phyloP scores from a whole-genome alignment of 2,329 filamentous ascomycete species.

The Fusarium sp. region DNA sequence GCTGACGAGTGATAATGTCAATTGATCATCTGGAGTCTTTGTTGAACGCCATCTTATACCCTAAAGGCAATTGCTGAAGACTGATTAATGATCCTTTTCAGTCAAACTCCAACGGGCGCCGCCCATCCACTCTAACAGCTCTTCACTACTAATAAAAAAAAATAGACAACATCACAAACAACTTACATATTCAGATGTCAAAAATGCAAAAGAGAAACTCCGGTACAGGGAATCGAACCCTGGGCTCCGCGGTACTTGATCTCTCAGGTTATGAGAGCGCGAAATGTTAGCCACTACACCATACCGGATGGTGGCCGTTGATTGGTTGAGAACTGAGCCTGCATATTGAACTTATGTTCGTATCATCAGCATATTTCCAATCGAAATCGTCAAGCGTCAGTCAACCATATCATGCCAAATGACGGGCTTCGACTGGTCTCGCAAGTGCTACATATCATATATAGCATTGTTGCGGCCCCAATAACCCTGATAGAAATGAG shows the following conservation, averaged over 20 bases:
- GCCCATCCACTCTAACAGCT: not conserved
- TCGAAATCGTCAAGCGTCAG: not conserved
- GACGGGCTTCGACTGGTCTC: not conserved
- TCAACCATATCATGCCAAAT: not conserved
- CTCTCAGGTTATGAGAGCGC: conserved; percentile 43
- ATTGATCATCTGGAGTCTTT: not conserved
- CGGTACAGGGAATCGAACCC: conserved; percentile 29
- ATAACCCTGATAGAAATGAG: not conserved
- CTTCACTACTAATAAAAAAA: not conserved
- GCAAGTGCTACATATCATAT: not conserved
- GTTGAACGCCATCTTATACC: not conserved
- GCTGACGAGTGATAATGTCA: no score
- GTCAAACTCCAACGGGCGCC: not conserved
- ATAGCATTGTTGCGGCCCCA: not conserved
- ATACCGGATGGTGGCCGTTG: conserved; percentile 37
- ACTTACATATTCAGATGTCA: no score
- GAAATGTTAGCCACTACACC: conserved; percentile 48
- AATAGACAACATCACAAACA: not conserved
- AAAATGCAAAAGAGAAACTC: not conserved
- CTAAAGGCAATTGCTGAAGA: not conserved
- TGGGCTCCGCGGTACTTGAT: conserved; percentile 22
- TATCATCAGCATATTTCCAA: rapidly evolving
- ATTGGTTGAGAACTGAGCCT: not conserved
- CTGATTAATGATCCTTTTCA: not conserved
- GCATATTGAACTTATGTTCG: rapidly evolving